These are phyloP conservation scores for Massariosphaeria phaeospora DNA, from an alignment of 495 filamentous ascomycete genomes.

Conservation along the genomic window DNA sequence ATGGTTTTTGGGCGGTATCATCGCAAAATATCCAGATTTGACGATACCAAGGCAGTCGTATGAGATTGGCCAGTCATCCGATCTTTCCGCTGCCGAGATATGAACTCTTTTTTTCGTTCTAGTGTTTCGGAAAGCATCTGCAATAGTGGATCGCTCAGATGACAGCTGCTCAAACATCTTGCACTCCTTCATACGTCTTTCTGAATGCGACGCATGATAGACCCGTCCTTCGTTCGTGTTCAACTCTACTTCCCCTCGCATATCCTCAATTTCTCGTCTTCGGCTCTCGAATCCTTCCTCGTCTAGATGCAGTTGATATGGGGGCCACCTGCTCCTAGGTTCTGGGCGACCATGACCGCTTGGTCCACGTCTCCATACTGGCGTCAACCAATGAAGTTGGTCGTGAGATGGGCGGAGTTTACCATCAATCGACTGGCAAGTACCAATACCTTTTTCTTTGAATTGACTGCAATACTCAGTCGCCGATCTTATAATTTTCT, in stretches of 20 bases:
- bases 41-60: neutral
- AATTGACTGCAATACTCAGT: too few relatives aligned
- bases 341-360: too few relatives aligned
- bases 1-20: neutral
- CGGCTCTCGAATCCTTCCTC: neutral
- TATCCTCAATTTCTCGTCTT: neutral
- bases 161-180: neutral
- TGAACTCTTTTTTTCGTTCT: neutral
- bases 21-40: neutral
- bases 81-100: neutral
- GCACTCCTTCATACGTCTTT: neutral
- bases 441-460: too few relatives aligned
- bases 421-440: too few relatives aligned
- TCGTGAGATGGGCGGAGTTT: too few relatives aligned
- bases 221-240: neutral
- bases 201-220: neutral
- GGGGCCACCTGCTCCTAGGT: neutral
- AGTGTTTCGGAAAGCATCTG: neutral
- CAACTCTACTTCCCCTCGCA: neutral
- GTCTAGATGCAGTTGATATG: neutral
- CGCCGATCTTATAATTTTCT: too few relatives aligned
- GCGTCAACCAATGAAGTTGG: too few relatives aligned
- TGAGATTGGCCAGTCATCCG: neutral
- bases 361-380: too few relatives aligned
- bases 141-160: neutral